A percentile compares a stretch with the other conserved stretches of the same genome.
Conservation (phyloP, 169 alveolate species). For the Plasmodium malariae region DNA sequence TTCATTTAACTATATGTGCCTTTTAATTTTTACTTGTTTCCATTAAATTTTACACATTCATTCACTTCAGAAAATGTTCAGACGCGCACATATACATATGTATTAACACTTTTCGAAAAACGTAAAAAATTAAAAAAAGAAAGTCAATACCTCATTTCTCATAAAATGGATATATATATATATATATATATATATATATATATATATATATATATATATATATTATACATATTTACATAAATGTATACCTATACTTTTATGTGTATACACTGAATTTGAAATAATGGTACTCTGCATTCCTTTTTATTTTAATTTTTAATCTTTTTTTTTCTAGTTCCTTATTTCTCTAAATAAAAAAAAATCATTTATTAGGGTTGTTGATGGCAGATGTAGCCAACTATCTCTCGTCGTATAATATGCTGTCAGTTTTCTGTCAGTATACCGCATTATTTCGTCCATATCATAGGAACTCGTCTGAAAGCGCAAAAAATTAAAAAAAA, state of each 20-base stretch:
- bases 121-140: constrained; percentile 5
- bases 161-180: background rate
- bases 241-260: background rate
- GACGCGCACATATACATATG: background rate
- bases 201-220: background rate
- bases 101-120: background rate
- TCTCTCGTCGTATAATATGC: constrained; percentile 81
- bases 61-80: background rate
- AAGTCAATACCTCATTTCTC: background rate
- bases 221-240: background rate
- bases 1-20: background rate
- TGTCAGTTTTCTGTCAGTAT: constrained; percentile 74
- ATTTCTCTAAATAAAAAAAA: constrained; percentile 81
- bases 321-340: constrained; percentile 28
- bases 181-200: background rate
- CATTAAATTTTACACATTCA: background rate
- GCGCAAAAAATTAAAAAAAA: constrained; percentile 16
- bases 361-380: constrained; percentile 84
- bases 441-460: constrained; percentile 76
- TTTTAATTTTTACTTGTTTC: background rate
- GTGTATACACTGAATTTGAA: background rate
- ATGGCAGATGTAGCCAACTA: constrained; percentile 85
- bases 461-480: constrained; percentile 76
- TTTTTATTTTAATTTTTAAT: background rate
- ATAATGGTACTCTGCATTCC: background rate